phyloP scores from a whole-genome alignment of 768 basidiomycete species.

The Tremella fuciformis region DNA sequence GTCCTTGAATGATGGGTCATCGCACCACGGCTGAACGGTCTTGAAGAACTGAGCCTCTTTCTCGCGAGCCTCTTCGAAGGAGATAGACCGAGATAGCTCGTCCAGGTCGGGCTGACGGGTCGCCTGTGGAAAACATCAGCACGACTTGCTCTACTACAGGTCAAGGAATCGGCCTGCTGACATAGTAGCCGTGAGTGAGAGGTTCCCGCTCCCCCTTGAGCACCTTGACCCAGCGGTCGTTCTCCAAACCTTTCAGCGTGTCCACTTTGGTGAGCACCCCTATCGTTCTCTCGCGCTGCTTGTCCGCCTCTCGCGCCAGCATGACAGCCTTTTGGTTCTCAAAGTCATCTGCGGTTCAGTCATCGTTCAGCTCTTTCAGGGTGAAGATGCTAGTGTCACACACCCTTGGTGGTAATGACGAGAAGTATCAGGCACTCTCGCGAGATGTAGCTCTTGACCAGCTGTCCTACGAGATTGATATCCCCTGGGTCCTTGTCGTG shows the following conservation, averaged over 20 bases:
- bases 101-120: conserved; percentile 25
- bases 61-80: conserved; percentile 8
- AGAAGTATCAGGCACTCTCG: conserved; percentile 64
- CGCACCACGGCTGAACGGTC: conserved; percentile 1
- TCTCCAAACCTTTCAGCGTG: conserved; percentile 56
- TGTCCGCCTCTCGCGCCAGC: conserved; percentile 61
- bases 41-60: conserved; percentile 14
- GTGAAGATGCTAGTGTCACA: no score
- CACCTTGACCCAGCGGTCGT: conserved; percentile 32
- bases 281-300: conserved; percentile 61
- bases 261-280: conserved; percentile 76
- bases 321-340: conserved; percentile 63
- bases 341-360: conserved; percentile 61
- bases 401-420: conserved; percentile 66
- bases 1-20: background rate
- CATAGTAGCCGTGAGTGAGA: conserved; percentile 25
- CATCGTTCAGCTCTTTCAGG: no score
- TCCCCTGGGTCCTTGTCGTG: conserved; percentile 54
- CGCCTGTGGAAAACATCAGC: conserved; percentile 57
- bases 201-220: conserved; percentile 11
- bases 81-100: conserved; percentile 11
- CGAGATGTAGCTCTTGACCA: conserved; percentile 58
- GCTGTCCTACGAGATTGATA: conserved; percentile 54
- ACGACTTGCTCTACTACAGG: conserved; percentile 18
- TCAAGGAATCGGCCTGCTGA: conserved; percentile 52